Percentiles rank a stretch among this genome's conserved stretches.
Evolutionary conservation across 257 asterid genomes (phyloP).

Genomic region (Eucommia ulmoides): DNA sequence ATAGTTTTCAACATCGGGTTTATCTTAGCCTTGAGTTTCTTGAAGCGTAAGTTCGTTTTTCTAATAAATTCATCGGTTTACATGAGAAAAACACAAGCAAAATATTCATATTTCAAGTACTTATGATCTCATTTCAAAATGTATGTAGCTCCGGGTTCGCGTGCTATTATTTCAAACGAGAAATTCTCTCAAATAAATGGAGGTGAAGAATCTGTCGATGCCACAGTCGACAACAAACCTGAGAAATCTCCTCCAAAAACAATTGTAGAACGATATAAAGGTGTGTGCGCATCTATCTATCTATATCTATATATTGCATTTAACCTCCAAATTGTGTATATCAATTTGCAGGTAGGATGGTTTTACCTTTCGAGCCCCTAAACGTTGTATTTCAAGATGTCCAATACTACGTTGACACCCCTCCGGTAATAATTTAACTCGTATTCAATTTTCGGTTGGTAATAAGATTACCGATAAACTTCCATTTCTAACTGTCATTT

Average conservation of each 20-base stretch:
- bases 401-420: slow-evolving; percentile 41
- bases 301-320: background rate
- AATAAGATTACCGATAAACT: background rate
- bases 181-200: slow-evolving; percentile 28
- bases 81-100: too few relatives aligned
- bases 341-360: slow-evolving; percentile 36
- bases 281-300: slow-evolving; percentile 7
- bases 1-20: slow-evolving; percentile 42
- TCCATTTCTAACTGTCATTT: background rate
- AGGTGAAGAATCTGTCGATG: slow-evolving; percentile 16
- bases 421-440: slow-evolving; percentile 24
- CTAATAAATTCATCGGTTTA: slow-evolving; percentile 6
- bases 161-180: slow-evolving; percentile 53
- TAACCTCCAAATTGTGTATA: background rate
- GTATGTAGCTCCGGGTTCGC: slow-evolving; percentile 53
- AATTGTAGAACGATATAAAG: slow-evolving; percentile 13
- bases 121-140: slow-evolving; percentile 6
- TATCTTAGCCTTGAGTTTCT: slow-evolving; percentile 38
- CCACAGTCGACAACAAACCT: slow-evolving; percentile 7
- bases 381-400: slow-evolving; percentile 38
- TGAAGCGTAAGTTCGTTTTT: slow-evolving; percentile 34
- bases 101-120: too few relatives aligned
- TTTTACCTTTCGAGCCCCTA: slow-evolving; percentile 53
- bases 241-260: slow-evolving; percentile 8
- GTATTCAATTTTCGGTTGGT: background rate